Conservation (phyloP, 2,329 filamentous ascomycete genomes). For the Ilyonectria mors-panacis region DNA sequence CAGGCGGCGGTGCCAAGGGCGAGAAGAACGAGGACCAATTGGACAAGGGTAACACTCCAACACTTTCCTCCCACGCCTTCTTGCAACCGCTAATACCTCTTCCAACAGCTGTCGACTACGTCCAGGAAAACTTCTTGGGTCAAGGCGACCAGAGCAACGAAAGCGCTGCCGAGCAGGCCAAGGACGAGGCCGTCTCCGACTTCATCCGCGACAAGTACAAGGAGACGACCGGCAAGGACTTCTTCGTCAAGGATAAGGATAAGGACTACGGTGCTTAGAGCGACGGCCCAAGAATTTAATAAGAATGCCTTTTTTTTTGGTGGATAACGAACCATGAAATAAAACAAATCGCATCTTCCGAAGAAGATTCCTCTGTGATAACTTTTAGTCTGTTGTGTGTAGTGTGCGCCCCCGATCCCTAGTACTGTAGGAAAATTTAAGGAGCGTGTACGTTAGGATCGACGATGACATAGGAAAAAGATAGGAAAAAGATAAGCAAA, state of each 20-base stretch:
- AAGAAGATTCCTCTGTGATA: no score
- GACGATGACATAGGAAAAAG: background rate
- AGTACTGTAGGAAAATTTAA: background rate
- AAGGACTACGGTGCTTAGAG: slow-evolving; percentile 51
- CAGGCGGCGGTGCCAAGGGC: slow-evolving; percentile 79
- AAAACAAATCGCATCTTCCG: no score
- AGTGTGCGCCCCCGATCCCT: background rate
- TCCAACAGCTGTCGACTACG: slow-evolving; percentile 77
- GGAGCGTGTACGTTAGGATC: background rate
- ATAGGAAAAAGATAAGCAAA: no score
- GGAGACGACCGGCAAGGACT: slow-evolving; percentile 74
- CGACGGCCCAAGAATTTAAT: no score
- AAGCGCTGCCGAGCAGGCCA: slow-evolving; percentile 82
- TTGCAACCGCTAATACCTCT: background rate
- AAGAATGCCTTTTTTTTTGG: no score
- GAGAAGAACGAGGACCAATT: slow-evolving; percentile 89
- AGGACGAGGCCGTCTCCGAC: slow-evolving; percentile 85
- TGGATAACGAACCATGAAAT: no score
- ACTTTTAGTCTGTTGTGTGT: no score
- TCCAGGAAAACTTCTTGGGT: slow-evolving; percentile 82
- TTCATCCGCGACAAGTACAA: slow-evolving; percentile 82
- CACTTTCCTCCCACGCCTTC: background rate
- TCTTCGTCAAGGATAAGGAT: slow-evolving; percentile 80
- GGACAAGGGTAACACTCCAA: slow-evolving; percentile 76
- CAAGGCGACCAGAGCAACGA: slow-evolving; percentile 81